phyloP scores from a whole-genome alignment of 768 basidiomycete genomes.

The Russula sp. region DNA sequence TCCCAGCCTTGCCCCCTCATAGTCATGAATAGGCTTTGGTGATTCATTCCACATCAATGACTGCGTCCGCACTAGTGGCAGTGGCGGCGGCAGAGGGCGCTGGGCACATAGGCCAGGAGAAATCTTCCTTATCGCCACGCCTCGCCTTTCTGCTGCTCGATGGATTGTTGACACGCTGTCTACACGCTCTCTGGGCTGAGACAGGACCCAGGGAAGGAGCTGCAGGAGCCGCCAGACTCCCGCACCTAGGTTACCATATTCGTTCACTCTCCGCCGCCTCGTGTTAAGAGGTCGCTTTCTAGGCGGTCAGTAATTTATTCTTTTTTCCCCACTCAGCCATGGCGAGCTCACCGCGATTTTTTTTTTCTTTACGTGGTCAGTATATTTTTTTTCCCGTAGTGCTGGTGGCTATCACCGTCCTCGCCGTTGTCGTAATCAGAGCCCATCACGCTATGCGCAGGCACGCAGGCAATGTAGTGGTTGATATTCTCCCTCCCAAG shows the following conservation, averaged over 20 bases:
- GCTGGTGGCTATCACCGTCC: background rate
- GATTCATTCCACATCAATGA: slow-evolving; percentile 2
- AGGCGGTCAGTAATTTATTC: slow-evolving; percentile 21
- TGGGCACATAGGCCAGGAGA: slow-evolving; percentile 15
- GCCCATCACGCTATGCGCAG: slow-evolving; percentile 26
- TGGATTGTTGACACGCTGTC: slow-evolving; percentile 53
- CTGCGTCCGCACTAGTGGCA: slow-evolving; percentile 4
- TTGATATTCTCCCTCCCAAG: slow-evolving; percentile 25
- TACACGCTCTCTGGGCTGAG: slow-evolving; percentile 56
- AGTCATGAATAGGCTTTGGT: background rate
- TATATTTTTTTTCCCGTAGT: slow-evolving; percentile 9
- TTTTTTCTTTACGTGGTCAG: slow-evolving; percentile 16
- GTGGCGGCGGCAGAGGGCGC: slow-evolving; percentile 11
- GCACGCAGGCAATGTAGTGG: slow-evolving; percentile 21
- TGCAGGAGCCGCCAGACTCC: slow-evolving; percentile 43
- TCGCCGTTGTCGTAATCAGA: slow-evolving; percentile 17
- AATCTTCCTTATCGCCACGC: slow-evolving; percentile 47
- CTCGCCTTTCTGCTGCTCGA: slow-evolving; percentile 43
- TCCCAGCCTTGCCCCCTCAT: slow-evolving; percentile 18
- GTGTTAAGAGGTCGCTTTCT: slow-evolving; percentile 18
- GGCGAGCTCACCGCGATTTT: slow-evolving; percentile 16
- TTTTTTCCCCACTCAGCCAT: slow-evolving; percentile 21
- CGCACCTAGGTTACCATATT: slow-evolving; percentile 34
- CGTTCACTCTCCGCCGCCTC: slow-evolving; percentile 20
- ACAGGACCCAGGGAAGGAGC: slow-evolving; percentile 51